Conservation (phyloP, 208 protist genomes). For the Naegleria lovaniensis region DNA sequence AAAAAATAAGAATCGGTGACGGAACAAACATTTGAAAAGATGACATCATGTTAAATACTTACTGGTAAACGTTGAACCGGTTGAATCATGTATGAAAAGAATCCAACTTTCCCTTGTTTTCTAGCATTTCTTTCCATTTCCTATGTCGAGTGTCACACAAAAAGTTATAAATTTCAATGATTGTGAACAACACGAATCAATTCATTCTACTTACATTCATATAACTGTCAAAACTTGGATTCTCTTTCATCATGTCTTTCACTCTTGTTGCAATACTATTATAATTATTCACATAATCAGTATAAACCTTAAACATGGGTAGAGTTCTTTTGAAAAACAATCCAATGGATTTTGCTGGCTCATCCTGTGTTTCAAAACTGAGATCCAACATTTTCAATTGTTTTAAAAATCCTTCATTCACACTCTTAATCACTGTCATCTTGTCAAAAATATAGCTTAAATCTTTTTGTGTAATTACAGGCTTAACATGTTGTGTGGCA, state of each 20-base stretch:
- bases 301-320: neutral
- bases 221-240: neutral
- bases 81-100: slow-evolving; percentile 16
- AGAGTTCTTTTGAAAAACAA: neutral
- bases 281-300: slow-evolving; percentile 26
- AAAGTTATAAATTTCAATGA: too few relatives aligned
- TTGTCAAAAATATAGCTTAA: neutral
- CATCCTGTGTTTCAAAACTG: neutral
- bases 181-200: too few relatives aligned
- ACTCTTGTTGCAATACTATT: neutral
- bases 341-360: neutral
- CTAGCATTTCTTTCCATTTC: neutral
- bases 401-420: neutral
- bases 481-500: neutral
- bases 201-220: neutral
- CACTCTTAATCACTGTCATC: neutral
- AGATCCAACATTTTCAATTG: neutral
- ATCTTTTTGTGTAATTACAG: neutral
- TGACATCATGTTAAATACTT: too few relatives aligned
- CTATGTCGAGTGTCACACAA: too few relatives aligned
- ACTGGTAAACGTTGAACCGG: slow-evolving; percentile 4
- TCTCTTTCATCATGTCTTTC: neutral
- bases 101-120: neutral
- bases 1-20: too few relatives aligned
- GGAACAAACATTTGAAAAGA: too few relatives aligned